These are phyloP conservation scores for Dendrobium officinale DNA, from an alignment of 106 monocot species.

Conservation along the genomic window DNA sequence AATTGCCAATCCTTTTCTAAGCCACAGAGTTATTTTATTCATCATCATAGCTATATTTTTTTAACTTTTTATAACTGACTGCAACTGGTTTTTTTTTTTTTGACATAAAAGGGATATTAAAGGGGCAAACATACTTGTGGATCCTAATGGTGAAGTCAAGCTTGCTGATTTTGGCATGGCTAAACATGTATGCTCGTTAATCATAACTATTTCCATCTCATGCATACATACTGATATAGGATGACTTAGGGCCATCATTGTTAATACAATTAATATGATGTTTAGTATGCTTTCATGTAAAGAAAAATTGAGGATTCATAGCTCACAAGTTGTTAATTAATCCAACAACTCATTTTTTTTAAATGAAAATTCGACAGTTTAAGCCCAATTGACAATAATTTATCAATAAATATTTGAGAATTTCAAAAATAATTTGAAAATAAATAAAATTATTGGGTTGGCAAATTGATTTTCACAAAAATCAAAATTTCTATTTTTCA, in stretches of 20 bases:
- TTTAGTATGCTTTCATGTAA: not conserved
- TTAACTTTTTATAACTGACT: constrained; percentile 1
- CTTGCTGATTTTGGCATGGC: constrained; percentile 98
- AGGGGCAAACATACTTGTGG: constrained; percentile 94
- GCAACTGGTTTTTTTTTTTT: not conserved
- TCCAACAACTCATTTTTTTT: not conserved
- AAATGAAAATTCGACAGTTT: not conserved
- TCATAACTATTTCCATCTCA: not conserved
- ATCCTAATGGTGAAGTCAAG: constrained; percentile 72
- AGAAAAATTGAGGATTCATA: not conserved
- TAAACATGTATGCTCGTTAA: constrained; percentile 62
- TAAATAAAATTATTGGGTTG: too few species aligned
- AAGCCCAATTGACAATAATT: not conserved
- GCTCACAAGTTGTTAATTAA: not conserved
- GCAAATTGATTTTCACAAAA: too few species aligned
- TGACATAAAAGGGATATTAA: constrained; percentile 64
- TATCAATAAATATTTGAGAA: too few species aligned
- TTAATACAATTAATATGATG: not conserved
- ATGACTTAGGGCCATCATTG: not conserved
- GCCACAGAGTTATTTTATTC: constrained; percentile 55
- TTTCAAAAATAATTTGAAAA: too few species aligned
- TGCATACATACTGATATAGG: not conserved
- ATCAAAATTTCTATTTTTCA: too few species aligned
- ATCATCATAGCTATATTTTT: constrained; percentile 30
- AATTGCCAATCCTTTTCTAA: constrained; percentile 36